These are phyloP conservation scores for Microdochium trichocladiopsis DNA, from an alignment of 2,329 filamentous ascomycete species.

Conservation along the genomic window DNA sequence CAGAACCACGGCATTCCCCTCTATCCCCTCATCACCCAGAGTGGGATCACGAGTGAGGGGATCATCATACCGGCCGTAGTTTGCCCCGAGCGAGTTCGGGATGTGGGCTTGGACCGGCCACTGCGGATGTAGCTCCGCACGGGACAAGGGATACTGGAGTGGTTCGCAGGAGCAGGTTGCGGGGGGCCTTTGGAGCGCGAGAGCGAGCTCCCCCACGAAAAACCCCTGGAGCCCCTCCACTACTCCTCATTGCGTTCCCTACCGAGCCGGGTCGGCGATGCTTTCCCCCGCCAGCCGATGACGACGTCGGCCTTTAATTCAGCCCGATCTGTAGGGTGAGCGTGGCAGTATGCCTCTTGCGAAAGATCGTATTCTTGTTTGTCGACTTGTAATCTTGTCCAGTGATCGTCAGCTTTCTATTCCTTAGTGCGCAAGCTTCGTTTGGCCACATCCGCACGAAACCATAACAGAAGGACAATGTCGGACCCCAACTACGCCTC, in stretches of 20 bases:
- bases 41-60: not conserved
- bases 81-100: not conserved
- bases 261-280: not conserved
- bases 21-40: not conserved
- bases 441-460: too few relatives aligned
- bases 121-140: not conserved
- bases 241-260: not conserved
- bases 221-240: not conserved
- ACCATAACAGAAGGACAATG: not conserved
- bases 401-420: not conserved
- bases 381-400: not conserved
- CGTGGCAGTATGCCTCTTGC: too few relatives aligned
- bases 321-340: conserved; percentile 1
- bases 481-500: conserved; percentile 8
- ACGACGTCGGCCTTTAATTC: conserved; percentile 6
- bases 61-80: not conserved
- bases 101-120: not conserved
- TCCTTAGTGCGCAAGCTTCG: too few relatives aligned
- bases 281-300: conserved; percentile 3
- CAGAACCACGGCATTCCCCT: not conserved
- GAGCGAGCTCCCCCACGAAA: too few relatives aligned
- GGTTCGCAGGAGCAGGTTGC: too few relatives aligned
- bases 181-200: too few relatives aligned
- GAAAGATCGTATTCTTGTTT: too few relatives aligned
- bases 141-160: too few relatives aligned